phyloP scores from a whole-genome alignment of 805 yeast species.

The Candida hispaniensis region DNA sequence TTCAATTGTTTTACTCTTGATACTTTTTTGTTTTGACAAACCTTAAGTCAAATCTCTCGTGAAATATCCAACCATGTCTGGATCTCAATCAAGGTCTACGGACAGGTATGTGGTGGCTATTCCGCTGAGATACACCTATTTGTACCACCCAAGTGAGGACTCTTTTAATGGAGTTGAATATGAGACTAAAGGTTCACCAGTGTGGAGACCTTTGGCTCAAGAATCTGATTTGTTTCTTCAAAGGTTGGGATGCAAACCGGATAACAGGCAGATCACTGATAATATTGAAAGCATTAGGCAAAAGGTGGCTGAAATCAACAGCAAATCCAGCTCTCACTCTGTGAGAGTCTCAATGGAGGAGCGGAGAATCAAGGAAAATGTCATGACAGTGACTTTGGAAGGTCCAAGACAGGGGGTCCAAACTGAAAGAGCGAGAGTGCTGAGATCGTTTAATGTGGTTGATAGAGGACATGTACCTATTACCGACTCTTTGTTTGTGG shows the following conservation, averaged over 20 bases:
- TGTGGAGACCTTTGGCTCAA: conserved; percentile 10
- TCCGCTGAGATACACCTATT: conserved; percentile 17
- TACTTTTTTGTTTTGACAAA: too few species aligned
- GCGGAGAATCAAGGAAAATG: conserved; percentile 30
- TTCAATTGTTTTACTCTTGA: too few species aligned
- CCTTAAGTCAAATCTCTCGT: too few species aligned
- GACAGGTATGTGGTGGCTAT: conserved; percentile 15
- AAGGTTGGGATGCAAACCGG: conserved; percentile 12
- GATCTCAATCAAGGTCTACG: too few species aligned
- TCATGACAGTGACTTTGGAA: conserved; percentile 32
- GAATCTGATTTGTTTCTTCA: conserved; percentile 11
- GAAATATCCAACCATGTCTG: too few species aligned
- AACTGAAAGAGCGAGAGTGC: conserved; percentile 29
- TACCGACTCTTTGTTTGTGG: conserved; percentile 8
- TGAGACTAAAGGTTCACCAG: background rate
- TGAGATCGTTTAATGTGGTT: conserved; percentile 30
- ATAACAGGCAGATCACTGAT: conserved; percentile 16
- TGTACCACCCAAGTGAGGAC: conserved; percentile 7
- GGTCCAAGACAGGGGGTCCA: conserved; percentile 29
- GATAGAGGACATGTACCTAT: conserved; percentile 27
- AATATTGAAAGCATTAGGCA: conserved; percentile 18
- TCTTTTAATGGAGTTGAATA: conserved; percentile 4
- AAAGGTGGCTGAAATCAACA: conserved; percentile 15
- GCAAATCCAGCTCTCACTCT: conserved; percentile 7
- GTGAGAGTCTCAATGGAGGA: conserved; percentile 25